Evolutionary conservation across 2,329 filamentous ascomycete genomes (phyloP).

Genomic region (Penicillium sp.): DNA sequence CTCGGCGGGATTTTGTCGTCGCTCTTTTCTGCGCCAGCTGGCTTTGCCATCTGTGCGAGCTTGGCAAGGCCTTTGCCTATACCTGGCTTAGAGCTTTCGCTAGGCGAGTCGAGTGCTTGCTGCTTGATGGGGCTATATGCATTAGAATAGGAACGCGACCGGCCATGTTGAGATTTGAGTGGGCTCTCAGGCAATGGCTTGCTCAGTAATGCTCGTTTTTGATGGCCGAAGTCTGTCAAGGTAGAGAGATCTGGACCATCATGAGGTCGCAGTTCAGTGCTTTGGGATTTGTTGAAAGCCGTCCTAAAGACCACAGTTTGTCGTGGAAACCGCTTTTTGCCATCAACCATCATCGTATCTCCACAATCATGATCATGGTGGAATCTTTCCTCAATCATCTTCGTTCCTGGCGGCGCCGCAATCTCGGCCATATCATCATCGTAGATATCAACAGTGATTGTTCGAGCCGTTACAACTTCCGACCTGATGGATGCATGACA

Average conservation of each 20-base stretch:
- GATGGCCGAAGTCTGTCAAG: conserved; percentile 2
- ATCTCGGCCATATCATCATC: conserved; percentile 46
- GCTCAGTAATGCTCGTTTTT: neutral
- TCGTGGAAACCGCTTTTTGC: conserved; percentile 36
- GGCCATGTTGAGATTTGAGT: neutral
- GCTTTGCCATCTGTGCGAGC: conserved; percentile 38
- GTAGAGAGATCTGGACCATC: neutral
- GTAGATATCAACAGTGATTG: conserved; percentile 50
- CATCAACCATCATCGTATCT: conserved; percentile 45
- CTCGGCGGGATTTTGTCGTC: conserved; percentile 21
- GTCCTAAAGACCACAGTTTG: conserved; percentile 51
- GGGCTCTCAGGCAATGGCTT: neutral
- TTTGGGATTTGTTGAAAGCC: conserved; percentile 44
- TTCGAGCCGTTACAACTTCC: conserved; percentile 47
- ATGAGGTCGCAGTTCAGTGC: conserved; percentile 36
- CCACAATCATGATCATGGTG: conserved; percentile 50
- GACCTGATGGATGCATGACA: conserved; percentile 47
- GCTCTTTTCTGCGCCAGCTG: conserved; percentile 27
- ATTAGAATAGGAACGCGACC: conserved; percentile 4
- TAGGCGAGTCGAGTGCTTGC: conserved; percentile 16
- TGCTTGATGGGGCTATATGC: neutral
- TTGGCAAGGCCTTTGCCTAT: conserved; percentile 33
- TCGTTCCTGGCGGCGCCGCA: conserved; percentile 47
- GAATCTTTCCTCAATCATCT: conserved; percentile 48
- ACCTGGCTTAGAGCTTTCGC: conserved; percentile 22